Conservation (phyloP, 2,329 filamentous ascomycete genomes). For the Diaporthe ilicicola region DNA sequence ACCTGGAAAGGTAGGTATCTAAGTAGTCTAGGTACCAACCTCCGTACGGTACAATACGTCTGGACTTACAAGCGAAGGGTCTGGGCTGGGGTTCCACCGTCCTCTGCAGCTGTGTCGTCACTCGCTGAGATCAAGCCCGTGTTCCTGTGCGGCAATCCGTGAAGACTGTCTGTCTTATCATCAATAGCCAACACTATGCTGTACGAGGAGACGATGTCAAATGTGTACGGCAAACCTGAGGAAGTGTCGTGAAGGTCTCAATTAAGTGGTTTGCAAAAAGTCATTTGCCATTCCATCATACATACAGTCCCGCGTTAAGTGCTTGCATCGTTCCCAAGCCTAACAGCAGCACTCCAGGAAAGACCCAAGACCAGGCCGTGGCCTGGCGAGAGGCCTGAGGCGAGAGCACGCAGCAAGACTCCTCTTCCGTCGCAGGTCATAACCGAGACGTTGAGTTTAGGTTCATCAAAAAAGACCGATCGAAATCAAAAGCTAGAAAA, state of each 20-base stretch:
- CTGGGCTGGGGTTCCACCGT: slow-evolving; percentile 14
- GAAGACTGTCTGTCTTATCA: neutral
- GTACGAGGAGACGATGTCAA: slow-evolving; percentile 1
- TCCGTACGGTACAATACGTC: neutral
- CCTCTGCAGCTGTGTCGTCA: slow-evolving; percentile 9
- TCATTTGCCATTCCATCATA: slow-evolving; percentile 54
- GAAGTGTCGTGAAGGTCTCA: slow-evolving; percentile 41
- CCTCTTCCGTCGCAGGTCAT: slow-evolving; percentile 39
- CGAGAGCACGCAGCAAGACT: slow-evolving; percentile 45
- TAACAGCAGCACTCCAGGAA: slow-evolving; percentile 30
- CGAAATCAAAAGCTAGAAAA: slow-evolving; percentile 30
- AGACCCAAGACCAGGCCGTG: slow-evolving; percentile 38
- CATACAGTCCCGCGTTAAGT: slow-evolving; percentile 44
- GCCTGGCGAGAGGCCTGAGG: slow-evolving; percentile 42
- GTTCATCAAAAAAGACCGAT: slow-evolving; percentile 28
- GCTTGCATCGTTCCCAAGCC: slow-evolving; percentile 38
- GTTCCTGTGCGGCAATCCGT: neutral
- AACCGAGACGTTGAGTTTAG: slow-evolving; percentile 29
- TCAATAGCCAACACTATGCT: too few relatives aligned
- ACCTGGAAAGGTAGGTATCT: neutral
- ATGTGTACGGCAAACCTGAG: neutral
- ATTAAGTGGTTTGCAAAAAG: slow-evolving; percentile 55
- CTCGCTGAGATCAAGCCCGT: slow-evolving; percentile 1
- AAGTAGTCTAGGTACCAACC: neutral
- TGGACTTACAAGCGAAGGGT: slow-evolving; percentile 7